Conservation (phyloP, 352 stramenopile genomes). For the Phytophthora aleatoria region DNA sequence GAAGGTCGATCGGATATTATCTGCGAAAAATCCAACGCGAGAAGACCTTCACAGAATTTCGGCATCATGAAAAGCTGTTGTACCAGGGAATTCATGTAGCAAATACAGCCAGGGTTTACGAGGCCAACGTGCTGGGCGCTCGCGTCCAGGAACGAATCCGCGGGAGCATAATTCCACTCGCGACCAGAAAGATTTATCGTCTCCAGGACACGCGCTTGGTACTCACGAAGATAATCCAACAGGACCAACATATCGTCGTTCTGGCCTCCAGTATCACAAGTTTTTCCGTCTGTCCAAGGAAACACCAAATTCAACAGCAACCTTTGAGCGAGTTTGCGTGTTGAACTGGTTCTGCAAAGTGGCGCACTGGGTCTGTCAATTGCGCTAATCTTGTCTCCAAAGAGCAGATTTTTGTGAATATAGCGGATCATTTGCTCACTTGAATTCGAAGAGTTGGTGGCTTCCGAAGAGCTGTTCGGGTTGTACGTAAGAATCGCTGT, state of each 20-base stretch:
- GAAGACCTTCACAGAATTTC: slow-evolving; percentile 55
- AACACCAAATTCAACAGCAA: slow-evolving; percentile 28
- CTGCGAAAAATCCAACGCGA: slow-evolving; percentile 40
- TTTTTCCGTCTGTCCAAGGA: slow-evolving; percentile 1
- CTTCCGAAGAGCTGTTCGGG: neutral
- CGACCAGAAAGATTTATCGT: slow-evolving; percentile 41
- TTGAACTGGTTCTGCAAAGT: slow-evolving; percentile 22
- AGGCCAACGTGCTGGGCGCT: slow-evolving; percentile 79
- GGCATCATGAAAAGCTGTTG: slow-evolving; percentile 95
- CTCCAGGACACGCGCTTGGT: slow-evolving; percentile 34
- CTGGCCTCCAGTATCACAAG: neutral
- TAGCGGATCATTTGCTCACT: slow-evolving; percentile 20
- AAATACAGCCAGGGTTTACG: slow-evolving; percentile 98
- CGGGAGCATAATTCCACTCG: slow-evolving; percentile 65
- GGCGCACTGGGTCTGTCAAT: slow-evolving; percentile 1
- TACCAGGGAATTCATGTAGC: slow-evolving; percentile 99
- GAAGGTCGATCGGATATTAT: slow-evolving; percentile 10
- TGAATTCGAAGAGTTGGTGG: neutral
- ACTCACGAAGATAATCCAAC: slow-evolving; percentile 23
- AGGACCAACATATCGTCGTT: slow-evolving; percentile 23
- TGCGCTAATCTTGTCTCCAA: slow-evolving; percentile 11
- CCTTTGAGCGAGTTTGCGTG: slow-evolving; percentile 20
- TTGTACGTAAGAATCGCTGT: slow-evolving; percentile 6
- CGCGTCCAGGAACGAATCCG: slow-evolving; percentile 46
- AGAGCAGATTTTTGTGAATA: slow-evolving; percentile 25